A percentile compares a stretch with the other conserved stretches of the same genome.
These are phyloP conservation scores for Pugionium dolabratum DNA, from an alignment of 345 rosid species.

Conservation along the genomic window DNA sequence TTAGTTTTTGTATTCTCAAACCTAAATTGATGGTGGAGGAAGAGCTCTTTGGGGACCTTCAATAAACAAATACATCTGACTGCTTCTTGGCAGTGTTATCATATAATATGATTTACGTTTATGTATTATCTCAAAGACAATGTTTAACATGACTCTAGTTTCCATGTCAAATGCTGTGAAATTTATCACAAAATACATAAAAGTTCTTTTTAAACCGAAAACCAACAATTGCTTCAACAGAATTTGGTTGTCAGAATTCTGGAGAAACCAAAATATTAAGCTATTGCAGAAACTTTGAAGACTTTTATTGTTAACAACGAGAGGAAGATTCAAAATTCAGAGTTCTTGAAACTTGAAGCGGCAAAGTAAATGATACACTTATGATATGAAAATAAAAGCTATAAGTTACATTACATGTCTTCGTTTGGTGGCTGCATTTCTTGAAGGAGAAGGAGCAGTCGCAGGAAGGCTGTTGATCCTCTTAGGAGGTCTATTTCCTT, in stretches of 20 bases:
- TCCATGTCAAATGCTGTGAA: not conserved
- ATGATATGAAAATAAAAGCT: not conserved
- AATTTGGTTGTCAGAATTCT: not conserved
- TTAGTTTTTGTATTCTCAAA: conserved; percentile 15
- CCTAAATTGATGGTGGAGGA: not conserved
- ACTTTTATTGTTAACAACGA: not conserved
- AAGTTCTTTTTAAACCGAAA: too few species aligned
- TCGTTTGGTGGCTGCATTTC: conserved; percentile 21
- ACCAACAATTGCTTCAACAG: not conserved
- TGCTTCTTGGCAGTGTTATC: not conserved
- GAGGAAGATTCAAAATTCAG: not conserved
- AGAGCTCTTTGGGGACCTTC: not conserved
- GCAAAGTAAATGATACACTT: conserved; percentile 16
- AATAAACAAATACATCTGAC: not conserved
- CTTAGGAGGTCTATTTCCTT: conserved; percentile 20
- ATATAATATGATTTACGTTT: not conserved
- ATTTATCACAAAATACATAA: too few species aligned
- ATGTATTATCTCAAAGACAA: not conserved
- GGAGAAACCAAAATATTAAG: conserved; percentile 1
- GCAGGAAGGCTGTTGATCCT: conserved; percentile 17
- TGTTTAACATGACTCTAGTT: not conserved
- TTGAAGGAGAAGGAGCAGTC: conserved; percentile 28
- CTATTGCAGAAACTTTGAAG: conserved; percentile 6
- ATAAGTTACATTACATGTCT: conserved; percentile 27
- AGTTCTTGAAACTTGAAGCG: conserved; percentile 27